Percentiles rank a stretch among this genome's conserved stretches.
phyloP scores from a whole-genome alignment of 2,329 filamentous ascomycete species.

The Cordyceps javanica region DNA sequence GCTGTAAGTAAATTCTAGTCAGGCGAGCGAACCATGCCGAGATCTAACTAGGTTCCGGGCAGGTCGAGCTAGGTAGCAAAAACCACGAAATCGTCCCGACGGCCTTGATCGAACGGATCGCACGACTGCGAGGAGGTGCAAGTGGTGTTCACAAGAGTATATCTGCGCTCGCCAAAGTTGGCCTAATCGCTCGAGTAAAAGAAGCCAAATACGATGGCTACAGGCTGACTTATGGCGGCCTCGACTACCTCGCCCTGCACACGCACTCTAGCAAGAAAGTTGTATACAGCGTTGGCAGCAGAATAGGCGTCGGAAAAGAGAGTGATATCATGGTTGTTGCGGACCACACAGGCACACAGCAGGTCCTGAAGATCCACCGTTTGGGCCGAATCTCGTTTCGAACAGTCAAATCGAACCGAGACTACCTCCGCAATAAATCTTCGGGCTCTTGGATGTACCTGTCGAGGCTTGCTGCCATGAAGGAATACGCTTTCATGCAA shows the following conservation, averaged over 20 bases:
- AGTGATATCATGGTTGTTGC: conserved; percentile 95
- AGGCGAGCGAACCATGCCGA: conserved; percentile 23
- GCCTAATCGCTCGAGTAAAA: conserved; percentile 85
- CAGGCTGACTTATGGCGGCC: conserved; percentile 88
- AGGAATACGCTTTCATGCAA: conserved; percentile 92
- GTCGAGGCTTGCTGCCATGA: conserved; percentile 83
- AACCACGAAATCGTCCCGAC: conserved; percentile 98
- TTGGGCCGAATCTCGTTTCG: conserved; percentile 95
- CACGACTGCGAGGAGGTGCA: conserved; percentile 70
- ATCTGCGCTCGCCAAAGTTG: conserved; percentile 83
- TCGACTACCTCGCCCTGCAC: conserved; percentile 96
- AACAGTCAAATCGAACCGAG: conserved; percentile 89
- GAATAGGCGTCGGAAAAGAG: conserved; percentile 95
- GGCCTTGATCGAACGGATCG: conserved; percentile 74
- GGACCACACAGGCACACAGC: conserved; percentile 66
- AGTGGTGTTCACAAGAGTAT: conserved; percentile 81
- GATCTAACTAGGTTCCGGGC: conserved; percentile 28
- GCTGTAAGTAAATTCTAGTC: conserved; percentile 55
- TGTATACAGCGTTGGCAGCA: conserved; percentile 88
- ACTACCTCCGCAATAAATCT: conserved; percentile 78
- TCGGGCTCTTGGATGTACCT: conserved; percentile 98
- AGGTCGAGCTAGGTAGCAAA: conserved; percentile 91
- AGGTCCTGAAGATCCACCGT: conserved; percentile 91
- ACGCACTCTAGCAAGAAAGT: conserved; percentile 72
- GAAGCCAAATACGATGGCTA: conserved; percentile 98